Evolutionary conservation across 2,329 filamentous ascomycete species (phyloP), one percentile per base, ranked within the genome.

Genomic region (Paracoccidioides lutzii): DNA sequence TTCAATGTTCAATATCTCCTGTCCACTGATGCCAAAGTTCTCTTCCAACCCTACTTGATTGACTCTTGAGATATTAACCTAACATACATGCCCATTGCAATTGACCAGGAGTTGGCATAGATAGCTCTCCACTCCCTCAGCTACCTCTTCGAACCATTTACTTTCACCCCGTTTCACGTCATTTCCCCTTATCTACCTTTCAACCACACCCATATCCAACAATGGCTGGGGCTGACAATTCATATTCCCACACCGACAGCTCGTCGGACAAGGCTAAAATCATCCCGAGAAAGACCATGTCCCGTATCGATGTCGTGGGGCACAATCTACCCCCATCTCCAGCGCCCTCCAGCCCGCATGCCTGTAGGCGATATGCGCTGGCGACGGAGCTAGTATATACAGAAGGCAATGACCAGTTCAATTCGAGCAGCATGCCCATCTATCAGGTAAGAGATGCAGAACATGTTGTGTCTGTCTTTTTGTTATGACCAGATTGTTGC

Each of bases 321-420:
- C 87, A 94, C 73, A 78, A 90, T 65, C 77, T 95, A 53, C 90
- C 90, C 53, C 90, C 90, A 0, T 96, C 93, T 6, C 93, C 93
- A 1, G 89, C 93, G 30, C 90, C 91, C 2, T 97, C 91, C 14
- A 95, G 86, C 67, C 93, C 93, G 30, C 81, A 85, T 67, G 87
- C 84, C 67, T 90, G 89, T 60, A 83, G 86, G 62, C 88, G 89
- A 63, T 98, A 97, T 73, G 90, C 90, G 48, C 81, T 98, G 59
- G 91, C 91, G 57, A 98, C 93, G 4, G 93, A 98, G 74, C 78
- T 98, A 60, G 93, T 98, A 58, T 97, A 91, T 72, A 97, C 91
- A 53, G 93, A 98, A 65, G 84, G 86, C 69, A 93, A 85, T 73
- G 93, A 98, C 72, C 93, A 98, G 76, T 96, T 97, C 77, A 94